Percentiles rank a stretch among this genome's conserved stretches.
Conservation (phyloP, 2,329 filamentous ascomycete genomes). For the Monilinia fructigena region DNA sequence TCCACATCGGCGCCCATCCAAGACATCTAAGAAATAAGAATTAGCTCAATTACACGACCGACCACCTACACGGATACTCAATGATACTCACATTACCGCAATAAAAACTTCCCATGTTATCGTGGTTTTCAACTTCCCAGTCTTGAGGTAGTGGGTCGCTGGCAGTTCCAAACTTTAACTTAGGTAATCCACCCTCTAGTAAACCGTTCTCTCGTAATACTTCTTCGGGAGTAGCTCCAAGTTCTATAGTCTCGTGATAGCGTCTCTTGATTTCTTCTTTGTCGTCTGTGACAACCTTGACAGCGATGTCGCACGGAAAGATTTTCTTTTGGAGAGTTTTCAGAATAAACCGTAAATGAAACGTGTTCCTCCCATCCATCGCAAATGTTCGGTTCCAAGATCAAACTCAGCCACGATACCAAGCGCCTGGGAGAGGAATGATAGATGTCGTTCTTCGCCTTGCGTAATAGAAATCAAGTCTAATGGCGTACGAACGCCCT, state of each 20-base stretch:
- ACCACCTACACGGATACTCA: not conserved
- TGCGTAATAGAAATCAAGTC: constrained; percentile 88
- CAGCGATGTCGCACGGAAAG: constrained; percentile 82
- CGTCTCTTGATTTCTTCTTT: constrained; percentile 71
- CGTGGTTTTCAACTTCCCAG: constrained; percentile 69
- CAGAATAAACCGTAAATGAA: constrained; percentile 78
- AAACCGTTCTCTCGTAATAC: constrained; percentile 22
- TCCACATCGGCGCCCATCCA: constrained; percentile 82
- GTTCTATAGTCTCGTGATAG: constrained; percentile 54
- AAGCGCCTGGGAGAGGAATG: constrained; percentile 83
- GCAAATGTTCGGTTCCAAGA: constrained; percentile 79
- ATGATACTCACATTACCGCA: constrained; percentile 69
- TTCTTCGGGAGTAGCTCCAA: not conserved
- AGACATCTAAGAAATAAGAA: constrained; percentile 58
- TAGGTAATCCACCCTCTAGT: constrained; percentile 56
- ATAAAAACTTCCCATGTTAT: constrained; percentile 86
- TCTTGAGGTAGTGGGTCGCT: constrained; percentile 69
- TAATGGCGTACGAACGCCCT: constrained; percentile 74
- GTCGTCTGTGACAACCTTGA: constrained; percentile 73
- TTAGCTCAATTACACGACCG: not conserved
- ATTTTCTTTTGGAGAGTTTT: constrained; percentile 71
- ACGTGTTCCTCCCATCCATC: constrained; percentile 80
- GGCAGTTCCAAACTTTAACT: constrained; percentile 73
- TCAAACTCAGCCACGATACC: constrained; percentile 88
- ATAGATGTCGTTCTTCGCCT: constrained; percentile 66